phyloP scores from a whole-genome alignment of 495 filamentous ascomycete genomes.

The Hypoxylon fuscum region DNA sequence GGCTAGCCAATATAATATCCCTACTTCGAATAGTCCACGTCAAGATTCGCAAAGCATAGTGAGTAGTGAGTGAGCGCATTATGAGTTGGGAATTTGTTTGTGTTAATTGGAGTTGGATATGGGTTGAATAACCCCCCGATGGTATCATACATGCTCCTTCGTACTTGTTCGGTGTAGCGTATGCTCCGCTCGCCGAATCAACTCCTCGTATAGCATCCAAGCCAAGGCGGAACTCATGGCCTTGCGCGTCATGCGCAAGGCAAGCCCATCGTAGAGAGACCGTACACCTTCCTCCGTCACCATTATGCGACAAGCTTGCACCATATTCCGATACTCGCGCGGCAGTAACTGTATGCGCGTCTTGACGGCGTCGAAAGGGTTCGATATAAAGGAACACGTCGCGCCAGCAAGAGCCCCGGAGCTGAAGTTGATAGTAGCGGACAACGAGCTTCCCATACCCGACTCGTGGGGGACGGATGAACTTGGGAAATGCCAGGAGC shows the following conservation, averaged over 20 bases:
- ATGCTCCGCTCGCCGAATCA: constrained; percentile 79
- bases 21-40: not conserved
- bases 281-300: constrained; percentile 80
- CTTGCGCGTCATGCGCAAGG: constrained; percentile 88
- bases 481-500: constrained; percentile 42
- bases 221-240: constrained; percentile 89
- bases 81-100: constrained; percentile 25
- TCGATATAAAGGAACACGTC: constrained; percentile 85
- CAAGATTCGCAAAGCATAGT: constrained; percentile 1
- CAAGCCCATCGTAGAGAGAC: constrained; percentile 87
- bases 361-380: constrained; percentile 97
- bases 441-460: constrained; percentile 51
- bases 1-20: constrained; percentile 15
- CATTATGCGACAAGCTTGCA: constrained; percentile 78
- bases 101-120: constrained; percentile 11
- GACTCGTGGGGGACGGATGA: constrained; percentile 25
- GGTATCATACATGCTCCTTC: constrained; percentile 30
- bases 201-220: constrained; percentile 96
- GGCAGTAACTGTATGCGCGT: constrained; percentile 93
- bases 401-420: constrained; percentile 82
- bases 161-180: constrained; percentile 56
- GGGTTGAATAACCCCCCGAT: not conserved
- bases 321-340: constrained; percentile 83
- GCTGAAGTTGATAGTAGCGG: constrained; percentile 82
- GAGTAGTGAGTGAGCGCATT: too few species aligned